These are phyloP conservation scores for Pholiota adiposa DNA, from an alignment of 1,284 basidiomycete genomes.

Conservation along the genomic window DNA sequence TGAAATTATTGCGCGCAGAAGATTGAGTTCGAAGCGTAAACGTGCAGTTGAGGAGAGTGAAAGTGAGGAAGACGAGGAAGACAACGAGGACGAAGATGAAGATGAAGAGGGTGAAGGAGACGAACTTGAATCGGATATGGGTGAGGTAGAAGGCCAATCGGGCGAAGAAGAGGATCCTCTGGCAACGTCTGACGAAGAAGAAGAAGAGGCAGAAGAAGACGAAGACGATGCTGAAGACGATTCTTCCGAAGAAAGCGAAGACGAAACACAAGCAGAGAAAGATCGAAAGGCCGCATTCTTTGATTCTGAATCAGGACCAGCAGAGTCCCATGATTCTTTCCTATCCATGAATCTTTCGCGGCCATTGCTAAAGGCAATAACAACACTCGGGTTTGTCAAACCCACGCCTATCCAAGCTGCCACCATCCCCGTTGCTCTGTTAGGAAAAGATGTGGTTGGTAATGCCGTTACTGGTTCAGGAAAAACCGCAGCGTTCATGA, in stretches of 20 bases:
- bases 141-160: slow-evolving; percentile 39
- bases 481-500: slow-evolving; percentile 95
- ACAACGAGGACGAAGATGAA: slow-evolving; percentile 32
- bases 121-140: slow-evolving; percentile 38
- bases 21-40: slow-evolving; percentile 32
- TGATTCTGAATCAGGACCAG: slow-evolving; percentile 52
- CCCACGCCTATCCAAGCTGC: slow-evolving; percentile 97
- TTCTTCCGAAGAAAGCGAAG: slow-evolving; percentile 41
- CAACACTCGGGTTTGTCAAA: slow-evolving; percentile 77
- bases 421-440: slow-evolving; percentile 89
- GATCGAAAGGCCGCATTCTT: slow-evolving; percentile 89
- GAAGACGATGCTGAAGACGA: slow-evolving; percentile 34
- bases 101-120: slow-evolving; percentile 39
- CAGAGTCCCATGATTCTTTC: slow-evolving; percentile 31
- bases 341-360: slow-evolving; percentile 33
- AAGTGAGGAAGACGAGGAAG: slow-evolving; percentile 33
- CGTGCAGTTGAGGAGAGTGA: slow-evolving; percentile 20
- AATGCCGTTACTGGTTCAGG: slow-evolving; percentile 95
- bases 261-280: slow-evolving; percentile 73
- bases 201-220: slow-evolving; percentile 45
- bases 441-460: slow-evolving; percentile 95
- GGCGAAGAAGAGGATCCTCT: slow-evolving; percentile 40
- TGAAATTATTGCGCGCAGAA: slow-evolving; percentile 65
- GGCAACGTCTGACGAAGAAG: slow-evolving; percentile 36
- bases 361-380: slow-evolving; percentile 49